Percentiles rank a stretch among this genome's conserved stretches.
These are phyloP conservation scores for Phtheirospermum japonicum DNA, from an alignment of 257 asterid genomes.

Conservation along the genomic window DNA sequence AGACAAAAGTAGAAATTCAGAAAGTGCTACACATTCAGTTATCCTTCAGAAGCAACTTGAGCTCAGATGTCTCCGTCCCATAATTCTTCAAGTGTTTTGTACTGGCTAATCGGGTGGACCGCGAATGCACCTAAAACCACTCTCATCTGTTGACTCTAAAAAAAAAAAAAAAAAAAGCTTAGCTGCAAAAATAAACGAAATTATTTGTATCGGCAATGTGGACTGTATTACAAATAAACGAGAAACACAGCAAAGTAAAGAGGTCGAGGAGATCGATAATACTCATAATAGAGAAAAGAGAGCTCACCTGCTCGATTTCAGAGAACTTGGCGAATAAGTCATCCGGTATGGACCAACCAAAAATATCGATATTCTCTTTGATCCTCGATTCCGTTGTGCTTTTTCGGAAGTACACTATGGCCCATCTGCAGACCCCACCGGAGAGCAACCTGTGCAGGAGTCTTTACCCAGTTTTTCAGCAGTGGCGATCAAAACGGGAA, in stretches of 20 bases:
- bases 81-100: constrained; percentile 70
- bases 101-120: constrained; percentile 59
- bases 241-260: too few species aligned
- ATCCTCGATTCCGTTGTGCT: constrained; percentile 51
- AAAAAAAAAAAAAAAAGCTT: too few species aligned
- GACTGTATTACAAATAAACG: too few species aligned
- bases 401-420: constrained; percentile 47
- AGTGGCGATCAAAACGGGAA: constrained; percentile 40
- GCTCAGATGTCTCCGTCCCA: constrained; percentile 89
- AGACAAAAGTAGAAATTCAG: too few species aligned
- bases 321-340: too few species aligned
- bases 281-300: too few species aligned
- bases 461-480: constrained; percentile 44
- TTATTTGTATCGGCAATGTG: constrained; percentile 47
- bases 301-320: too few species aligned
- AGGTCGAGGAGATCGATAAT: too few species aligned
- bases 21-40: neutral
- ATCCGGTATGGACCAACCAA: too few species aligned
- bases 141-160: constrained; percentile 80
- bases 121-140: constrained; percentile 44
- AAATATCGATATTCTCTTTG: too few species aligned
- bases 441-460: constrained; percentile 46
- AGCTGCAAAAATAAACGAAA: too few species aligned
- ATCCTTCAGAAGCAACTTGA: too few species aligned
- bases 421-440: constrained; percentile 56